Evolutionary conservation across 2,329 filamentous ascomycete genomes (phyloP), one percentile per base, ranked within the genome.

Genomic region (Fusarium sp.): DNA sequence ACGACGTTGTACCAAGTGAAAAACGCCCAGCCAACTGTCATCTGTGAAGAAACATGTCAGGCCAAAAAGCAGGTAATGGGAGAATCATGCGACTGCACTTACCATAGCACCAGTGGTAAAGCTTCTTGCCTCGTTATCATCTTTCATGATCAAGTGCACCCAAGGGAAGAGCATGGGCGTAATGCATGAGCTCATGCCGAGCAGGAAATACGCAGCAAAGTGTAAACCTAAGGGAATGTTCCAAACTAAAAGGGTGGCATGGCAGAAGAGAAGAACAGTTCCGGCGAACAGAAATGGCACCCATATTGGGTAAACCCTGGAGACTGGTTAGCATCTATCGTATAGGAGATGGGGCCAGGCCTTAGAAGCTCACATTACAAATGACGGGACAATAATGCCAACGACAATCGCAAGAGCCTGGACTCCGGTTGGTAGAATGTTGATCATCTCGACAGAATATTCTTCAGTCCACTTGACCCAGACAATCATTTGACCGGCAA

Each of bases 321-420:
- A 35, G 7, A 12, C 3, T 15, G 6, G 29, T 43, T 8, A 51
- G 47, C 24, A 32, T 38, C 8, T 1, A 22, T 34, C 4, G 8
- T 5, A 4, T 5, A 8, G 4, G 3, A n/a, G 28, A 10, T 2
- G 7, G 1, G 12, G 6, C 5, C 3, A 25, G 4, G 15, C 6
- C 5, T 7, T 2, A 13, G 36, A 26, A 7, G 41, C 36, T 58
- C 3, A 64, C 61, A 64, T 66, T 3, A 64, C 57, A 9, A 64
- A 61, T 2, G 47, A 50, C 0, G 73, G 72, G 1, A 69, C 70
- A 24, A 69, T 26, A 6, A 68, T 47, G 1, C 70, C 67, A 3
- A 64, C 60, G 1, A 75, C 61, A 28, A 76, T 71, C 3, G 73
- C 67, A 6, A 75, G 47, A 2, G 55, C 67, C 36, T 73, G 70